Base-by-base conservation (phyloP, 176 grass and related monocot genomes). In the Raddia guianensis region DNA sequence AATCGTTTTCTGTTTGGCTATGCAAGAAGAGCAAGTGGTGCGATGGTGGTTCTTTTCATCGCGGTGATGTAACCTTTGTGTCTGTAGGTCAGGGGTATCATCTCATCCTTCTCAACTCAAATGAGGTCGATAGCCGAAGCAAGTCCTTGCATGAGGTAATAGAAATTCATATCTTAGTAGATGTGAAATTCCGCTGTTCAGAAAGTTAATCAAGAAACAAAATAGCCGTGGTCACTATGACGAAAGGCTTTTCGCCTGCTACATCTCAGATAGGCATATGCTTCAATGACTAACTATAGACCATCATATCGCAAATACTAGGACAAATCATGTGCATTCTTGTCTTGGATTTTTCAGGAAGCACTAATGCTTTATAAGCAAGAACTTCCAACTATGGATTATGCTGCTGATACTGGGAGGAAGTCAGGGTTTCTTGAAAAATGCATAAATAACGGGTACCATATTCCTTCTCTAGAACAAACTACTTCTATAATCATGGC, bases 301-400 rank as follows among this genome's bases (percentile, higher is more conserved):
- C 49, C 42, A 49, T 59, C 45, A 56, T 59, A 58, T 45, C 43
- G 16, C 13, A 76, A 63, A 63, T 47, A 45, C 5, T 49, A 16
- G n/a, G 53, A 33, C 74, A 59, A 18, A 16, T 80, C 42, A 76
- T 66, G 6, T 76, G 8, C 9, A 73, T 44, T 49, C 5, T 53
- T 53, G 3, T 70, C 32, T 71, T 82, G 51, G 68, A 74, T 59
- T 81, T 88, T 81, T n/a, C 72, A 97, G 94, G 76, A 97, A 85
- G 94, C 74, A 79, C 54, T 94, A 52, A 86, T 75, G 56, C 87
- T 94, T 70, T 97, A 97, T 82, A 82, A 79, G 73, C 72, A 94
- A 84, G 94, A 97, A 49, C 91, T 94, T 76, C 91, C 94, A 79
- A 75, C 87, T 45, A 97, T 94, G 94, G 83, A 86, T 80, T 94